Base-by-base conservation (phyloP, 495 filamentous ascomycete genomes). In the Entonaema liquescens region DNA sequence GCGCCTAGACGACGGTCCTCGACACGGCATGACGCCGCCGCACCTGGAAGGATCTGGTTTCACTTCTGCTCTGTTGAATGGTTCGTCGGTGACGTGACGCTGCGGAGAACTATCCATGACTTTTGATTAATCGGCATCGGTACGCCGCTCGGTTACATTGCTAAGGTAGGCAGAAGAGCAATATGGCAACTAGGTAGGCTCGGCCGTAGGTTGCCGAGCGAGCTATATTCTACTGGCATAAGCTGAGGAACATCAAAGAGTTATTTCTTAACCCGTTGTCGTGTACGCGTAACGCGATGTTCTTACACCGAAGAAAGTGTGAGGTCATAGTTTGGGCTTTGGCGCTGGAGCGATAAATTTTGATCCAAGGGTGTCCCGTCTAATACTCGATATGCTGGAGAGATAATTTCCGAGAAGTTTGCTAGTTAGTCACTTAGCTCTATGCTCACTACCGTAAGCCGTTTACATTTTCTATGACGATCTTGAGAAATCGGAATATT, bases 361-460 rank as follows among this genome's bases (percentile, higher is more conserved):
- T 36, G 65, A 52, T 68, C 29, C 70, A 59, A 64, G 70, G 70
- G 29, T 68, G 31, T 57, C 55, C 64, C 61, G 33, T 68, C 64
- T 57, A 60, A 36, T 29, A 11, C 40, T 57, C 47, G 50, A 29
- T 42, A 59, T 21, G 42, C 58, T 71, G 33, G 33, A 47, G 23
- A 44, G 44, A 66, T 58, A 71, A 63, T 71, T 63, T 55, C 68
- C 68, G 68, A 67, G 50, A 62, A 44, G 31, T 15, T 15, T 58
- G 40, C 49, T 29, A 29, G n/a, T 25, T 53, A 29, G 23, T 17
- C 49, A 49, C 35, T 44, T 57, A 57, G 59, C 19, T 21, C 42
- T 47, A 7, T 21, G 21, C 42, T 21, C 3, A 21, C 42, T 47
- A 47, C 42, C 42, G 42, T 23, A 47, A 13, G 19, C 19, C 19